Percentiles rank a stretch among this genome's conserved stretches.
Evolutionary conservation across 495 filamentous ascomycete genomes (phyloP).

Genomic region (Cladorrhinum samala): DNA sequence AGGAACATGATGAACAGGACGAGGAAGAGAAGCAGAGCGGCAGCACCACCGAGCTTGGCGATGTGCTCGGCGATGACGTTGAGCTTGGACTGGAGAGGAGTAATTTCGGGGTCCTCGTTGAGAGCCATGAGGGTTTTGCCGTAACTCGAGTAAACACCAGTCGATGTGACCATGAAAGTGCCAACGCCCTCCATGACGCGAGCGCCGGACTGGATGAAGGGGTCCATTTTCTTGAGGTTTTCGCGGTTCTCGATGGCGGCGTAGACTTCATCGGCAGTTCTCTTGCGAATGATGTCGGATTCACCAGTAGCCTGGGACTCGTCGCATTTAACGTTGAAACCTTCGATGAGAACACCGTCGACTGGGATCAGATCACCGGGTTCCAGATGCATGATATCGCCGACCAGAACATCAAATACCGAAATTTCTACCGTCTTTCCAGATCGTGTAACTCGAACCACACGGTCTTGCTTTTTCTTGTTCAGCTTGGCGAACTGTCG

Average conservation of each 20-base stretch:
- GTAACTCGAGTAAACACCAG: slow-evolving; percentile 80
- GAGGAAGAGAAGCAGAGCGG: slow-evolving; percentile 77
- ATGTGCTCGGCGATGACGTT: slow-evolving; percentile 89
- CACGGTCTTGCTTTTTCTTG: slow-evolving; percentile 71
- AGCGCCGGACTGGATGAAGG: slow-evolving; percentile 87
- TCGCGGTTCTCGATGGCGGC: slow-evolving; percentile 71
- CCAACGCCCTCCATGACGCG: slow-evolving; percentile 91
- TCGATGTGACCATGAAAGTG: slow-evolving; percentile 78
- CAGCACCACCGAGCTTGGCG: slow-evolving; percentile 81
- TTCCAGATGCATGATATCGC: slow-evolving; percentile 67
- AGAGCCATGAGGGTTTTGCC: slow-evolving; percentile 94
- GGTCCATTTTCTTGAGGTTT: slow-evolving; percentile 75
- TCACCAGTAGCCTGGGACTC: slow-evolving; percentile 82
- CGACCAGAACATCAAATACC: slow-evolving; percentile 64
- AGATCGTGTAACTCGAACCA: slow-evolving; percentile 71
- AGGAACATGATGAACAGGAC: slow-evolving; percentile 92
- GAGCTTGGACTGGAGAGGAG: slow-evolving; percentile 89
- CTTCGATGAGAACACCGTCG: slow-evolving; percentile 65
- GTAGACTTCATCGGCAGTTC: slow-evolving; percentile 69
- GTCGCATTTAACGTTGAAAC: slow-evolving; percentile 72
- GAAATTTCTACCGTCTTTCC: slow-evolving; percentile 68
- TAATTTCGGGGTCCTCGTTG: slow-evolving; percentile 82
- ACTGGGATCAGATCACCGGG: slow-evolving; percentile 72
- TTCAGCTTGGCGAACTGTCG: slow-evolving; percentile 75
- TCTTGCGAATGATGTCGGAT: slow-evolving; percentile 73